phyloP scores from a whole-genome alignment of 1,284 basidiomycete genomes.

The Violaceomyces palustris region DNA sequence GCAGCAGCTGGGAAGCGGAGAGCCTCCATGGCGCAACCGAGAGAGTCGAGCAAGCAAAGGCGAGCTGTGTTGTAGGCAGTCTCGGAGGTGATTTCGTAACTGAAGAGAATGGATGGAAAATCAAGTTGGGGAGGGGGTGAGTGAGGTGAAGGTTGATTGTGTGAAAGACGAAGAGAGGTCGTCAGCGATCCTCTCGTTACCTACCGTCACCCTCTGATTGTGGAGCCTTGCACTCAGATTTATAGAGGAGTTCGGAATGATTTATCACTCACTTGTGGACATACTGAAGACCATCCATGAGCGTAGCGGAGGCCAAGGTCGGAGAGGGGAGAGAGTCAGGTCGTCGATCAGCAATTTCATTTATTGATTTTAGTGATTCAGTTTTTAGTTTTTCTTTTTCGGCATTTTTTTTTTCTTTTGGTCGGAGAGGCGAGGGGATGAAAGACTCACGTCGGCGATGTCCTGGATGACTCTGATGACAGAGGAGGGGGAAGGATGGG shows the following conservation, averaged over 20 bases:
- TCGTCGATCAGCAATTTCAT: too few relatives aligned
- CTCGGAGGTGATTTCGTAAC: slow-evolving; percentile 49
- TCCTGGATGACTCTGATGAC: slow-evolving; percentile 33
- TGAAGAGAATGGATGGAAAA: slow-evolving; percentile 30
- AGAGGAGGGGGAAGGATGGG: not conserved
- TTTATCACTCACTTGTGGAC: too few relatives aligned
- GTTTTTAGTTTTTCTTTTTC: too few relatives aligned
- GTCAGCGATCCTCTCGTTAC: not conserved
- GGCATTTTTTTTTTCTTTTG: too few relatives aligned
- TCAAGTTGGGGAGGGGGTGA: too few relatives aligned
- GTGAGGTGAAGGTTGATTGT: not conserved
- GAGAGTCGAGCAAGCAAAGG: slow-evolving; percentile 49
- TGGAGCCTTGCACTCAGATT: too few relatives aligned
- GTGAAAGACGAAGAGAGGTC: not conserved
- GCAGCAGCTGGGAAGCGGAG: slow-evolving; percentile 49
- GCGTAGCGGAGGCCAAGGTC: too few relatives aligned
- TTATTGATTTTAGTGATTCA: too few relatives aligned
- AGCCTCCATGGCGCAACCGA: slow-evolving; percentile 51
- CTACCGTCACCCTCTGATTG: not conserved
- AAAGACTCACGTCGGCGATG: slow-evolving; percentile 42
- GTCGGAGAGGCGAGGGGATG: too few relatives aligned
- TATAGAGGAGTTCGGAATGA: too few relatives aligned
- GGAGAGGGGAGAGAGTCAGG: too few relatives aligned
- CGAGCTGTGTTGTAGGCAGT: slow-evolving; percentile 51
- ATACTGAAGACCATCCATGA: too few relatives aligned